Conservation (phyloP, 1,284 basidiomycete genomes). For the Cutaneotrichosporon sp. region DNA sequence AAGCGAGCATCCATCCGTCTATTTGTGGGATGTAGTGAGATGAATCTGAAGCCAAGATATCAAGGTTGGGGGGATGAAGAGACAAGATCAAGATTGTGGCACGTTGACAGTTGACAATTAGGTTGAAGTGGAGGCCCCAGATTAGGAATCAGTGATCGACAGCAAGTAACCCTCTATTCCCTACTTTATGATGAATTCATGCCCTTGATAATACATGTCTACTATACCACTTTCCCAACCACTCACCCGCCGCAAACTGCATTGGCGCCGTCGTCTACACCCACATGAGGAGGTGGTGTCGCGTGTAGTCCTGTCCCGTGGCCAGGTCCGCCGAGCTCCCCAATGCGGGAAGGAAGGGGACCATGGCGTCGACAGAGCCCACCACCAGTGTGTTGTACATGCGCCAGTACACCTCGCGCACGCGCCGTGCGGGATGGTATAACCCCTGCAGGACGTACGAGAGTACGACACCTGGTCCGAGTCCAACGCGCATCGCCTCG, state of each 20-base stretch:
- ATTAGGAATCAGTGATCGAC: neutral
- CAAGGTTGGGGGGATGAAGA: neutral
- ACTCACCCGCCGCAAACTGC: neutral
- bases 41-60: neutral
- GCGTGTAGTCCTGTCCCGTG: constrained; percentile 71
- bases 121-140: neutral
- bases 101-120: neutral
- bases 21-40: neutral
- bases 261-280: constrained; percentile 29
- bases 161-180: neutral
- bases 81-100: no score
- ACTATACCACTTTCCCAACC: neutral
- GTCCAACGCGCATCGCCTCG: constrained; percentile 92
- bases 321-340: constrained; percentile 81
- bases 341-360: constrained; percentile 91
- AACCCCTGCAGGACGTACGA: constrained; percentile 77
- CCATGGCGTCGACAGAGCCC: constrained; percentile 82
- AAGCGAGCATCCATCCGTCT: neutral
- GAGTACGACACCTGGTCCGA: constrained; percentile 89
- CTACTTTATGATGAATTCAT: neutral
- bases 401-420: constrained; percentile 93
- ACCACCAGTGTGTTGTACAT: constrained; percentile 84
- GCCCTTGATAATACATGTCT: constrained; percentile 12
- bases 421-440: constrained; percentile 94
- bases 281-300: constrained; percentile 69